Evolutionary conservation across 108 stramenopile species (phyloP).

Genomic region (Thalassiosira profunda): DNA sequence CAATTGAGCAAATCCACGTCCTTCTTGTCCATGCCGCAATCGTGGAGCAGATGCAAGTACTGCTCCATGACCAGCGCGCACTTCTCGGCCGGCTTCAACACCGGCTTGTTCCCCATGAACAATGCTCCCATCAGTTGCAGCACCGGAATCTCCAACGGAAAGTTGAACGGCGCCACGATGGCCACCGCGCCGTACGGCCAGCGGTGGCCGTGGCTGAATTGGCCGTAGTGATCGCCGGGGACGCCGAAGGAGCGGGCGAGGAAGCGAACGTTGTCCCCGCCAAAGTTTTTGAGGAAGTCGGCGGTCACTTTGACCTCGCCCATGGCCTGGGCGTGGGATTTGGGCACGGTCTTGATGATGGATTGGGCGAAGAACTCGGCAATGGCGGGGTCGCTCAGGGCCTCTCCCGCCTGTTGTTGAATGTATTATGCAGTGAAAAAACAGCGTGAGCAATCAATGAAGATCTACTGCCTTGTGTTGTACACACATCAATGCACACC

Average conservation of each 20-base stretch:
- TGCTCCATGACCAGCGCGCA: constrained; percentile 97
- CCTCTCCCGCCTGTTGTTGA: constrained; percentile 83
- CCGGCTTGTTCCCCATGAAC: constrained; percentile 98
- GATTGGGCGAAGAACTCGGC: constrained; percentile 91
- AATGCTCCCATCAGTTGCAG: constrained; percentile 98
- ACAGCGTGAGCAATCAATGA: background rate
- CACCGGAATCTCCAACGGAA: constrained; percentile 95
- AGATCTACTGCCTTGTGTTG: too few relatives aligned
- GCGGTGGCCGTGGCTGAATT: constrained; percentile 93
- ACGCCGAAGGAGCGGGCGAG: constrained; percentile 90
- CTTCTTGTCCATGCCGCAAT: constrained; percentile 91
- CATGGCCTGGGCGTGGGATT: constrained; percentile 91
- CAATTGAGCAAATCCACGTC: constrained; percentile 96
- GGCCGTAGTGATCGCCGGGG: constrained; percentile 96
- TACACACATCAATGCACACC: too few relatives aligned
- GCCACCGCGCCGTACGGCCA: constrained; percentile 98
- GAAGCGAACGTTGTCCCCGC: constrained; percentile 95
- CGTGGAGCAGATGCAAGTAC: constrained; percentile 87
- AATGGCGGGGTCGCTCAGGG: constrained; percentile 73
- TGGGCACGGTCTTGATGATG: constrained; percentile 95
- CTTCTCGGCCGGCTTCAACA: constrained; percentile 89
- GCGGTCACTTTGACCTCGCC: constrained; percentile 90
- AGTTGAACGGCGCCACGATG: constrained; percentile 97
- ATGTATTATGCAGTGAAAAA: background rate
- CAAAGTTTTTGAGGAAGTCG: constrained; percentile 90